These are phyloP conservation scores for Endoconidiophora polonica DNA, from an alignment of 2,329 filamentous ascomycete genomes.

Conservation along the genomic window DNA sequence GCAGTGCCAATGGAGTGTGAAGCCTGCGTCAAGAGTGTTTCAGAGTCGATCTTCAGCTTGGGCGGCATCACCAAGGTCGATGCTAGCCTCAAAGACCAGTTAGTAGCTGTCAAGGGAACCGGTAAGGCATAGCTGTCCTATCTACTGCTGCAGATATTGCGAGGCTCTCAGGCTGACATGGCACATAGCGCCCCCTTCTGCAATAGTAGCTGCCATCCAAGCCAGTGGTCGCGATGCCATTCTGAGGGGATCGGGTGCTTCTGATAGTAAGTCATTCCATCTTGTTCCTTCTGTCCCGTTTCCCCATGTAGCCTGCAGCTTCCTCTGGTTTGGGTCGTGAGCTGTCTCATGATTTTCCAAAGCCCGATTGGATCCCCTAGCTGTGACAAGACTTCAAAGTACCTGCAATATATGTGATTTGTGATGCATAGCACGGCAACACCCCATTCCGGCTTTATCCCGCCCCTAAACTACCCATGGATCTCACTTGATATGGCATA, in stretches of 20 bases:
- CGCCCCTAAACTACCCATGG: too few species aligned
- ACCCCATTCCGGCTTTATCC: too few species aligned
- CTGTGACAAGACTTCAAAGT: too few species aligned
- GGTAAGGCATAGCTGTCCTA: slow-evolving; percentile 27
- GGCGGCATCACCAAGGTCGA: slow-evolving; percentile 69
- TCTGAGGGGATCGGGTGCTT: slow-evolving; percentile 68
- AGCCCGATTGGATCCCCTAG: too few species aligned
- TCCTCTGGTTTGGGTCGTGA: not conserved
- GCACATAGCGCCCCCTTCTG: slow-evolving; percentile 56
- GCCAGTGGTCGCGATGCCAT: slow-evolving; percentile 86
- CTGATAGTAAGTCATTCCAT: slow-evolving; percentile 45
- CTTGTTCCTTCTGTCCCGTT: not conserved
- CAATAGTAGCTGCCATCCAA: slow-evolving; percentile 79
- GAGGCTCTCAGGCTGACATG: slow-evolving; percentile 1
- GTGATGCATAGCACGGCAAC: too few species aligned
- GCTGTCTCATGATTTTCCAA: too few species aligned
- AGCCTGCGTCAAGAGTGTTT: slow-evolving; percentile 73
- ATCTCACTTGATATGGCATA: too few species aligned
- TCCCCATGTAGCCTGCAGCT: not conserved
- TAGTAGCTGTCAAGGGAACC: slow-evolving; percentile 74
- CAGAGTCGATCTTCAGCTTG: slow-evolving; percentile 58
- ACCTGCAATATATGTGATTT: too few species aligned
- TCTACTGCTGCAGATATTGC: not conserved
- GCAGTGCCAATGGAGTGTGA: slow-evolving; percentile 90
- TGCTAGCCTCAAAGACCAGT: slow-evolving; percentile 64